Conservation (phyloP, 1,284 basidiomycete species). For the Microbotryomycetes sp. region DNA sequence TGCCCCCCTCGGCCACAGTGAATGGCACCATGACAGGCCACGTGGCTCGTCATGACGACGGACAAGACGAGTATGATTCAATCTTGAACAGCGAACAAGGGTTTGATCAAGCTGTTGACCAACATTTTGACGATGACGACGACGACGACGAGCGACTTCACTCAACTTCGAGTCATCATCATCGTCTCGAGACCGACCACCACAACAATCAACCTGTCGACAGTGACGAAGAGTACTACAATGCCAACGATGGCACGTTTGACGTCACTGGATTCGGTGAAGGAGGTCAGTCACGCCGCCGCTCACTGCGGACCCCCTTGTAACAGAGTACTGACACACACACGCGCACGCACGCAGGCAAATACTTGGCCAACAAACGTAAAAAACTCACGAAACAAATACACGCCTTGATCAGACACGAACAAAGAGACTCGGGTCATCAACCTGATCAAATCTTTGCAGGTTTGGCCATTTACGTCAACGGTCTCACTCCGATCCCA, state of each 20-base stretch:
- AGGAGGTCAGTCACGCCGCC: background rate
- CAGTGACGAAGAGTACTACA: background rate
- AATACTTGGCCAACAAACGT: conserved; percentile 84
- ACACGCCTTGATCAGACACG: background rate
- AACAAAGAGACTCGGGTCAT: background rate
- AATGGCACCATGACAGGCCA: too few species aligned
- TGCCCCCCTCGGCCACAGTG: too few species aligned
- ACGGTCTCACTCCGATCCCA: background rate
- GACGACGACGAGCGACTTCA: background rate
- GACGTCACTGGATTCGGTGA: background rate
- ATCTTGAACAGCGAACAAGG: background rate
- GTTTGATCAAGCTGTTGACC: background rate
- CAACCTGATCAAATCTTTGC: conserved; percentile 55
- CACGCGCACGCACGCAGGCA: conserved; percentile 45
- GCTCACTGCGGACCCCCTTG: background rate
- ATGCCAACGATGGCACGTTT: background rate
- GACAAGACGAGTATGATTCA: conserved; percentile 42
- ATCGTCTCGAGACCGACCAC: too few species aligned
- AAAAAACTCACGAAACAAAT: conserved; percentile 56
- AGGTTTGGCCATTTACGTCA: conserved; percentile 70
- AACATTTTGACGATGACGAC: background rate
- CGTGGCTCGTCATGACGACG: conserved; percentile 68
- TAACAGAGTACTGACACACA: background rate
- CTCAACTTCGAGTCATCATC: background rate
- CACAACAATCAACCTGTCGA: background rate